Percentiles rank a stretch among this genome's conserved stretches.
Conservation (phyloP, 352 stramenopile genomes). For the Phytophthora lateralis region DNA sequence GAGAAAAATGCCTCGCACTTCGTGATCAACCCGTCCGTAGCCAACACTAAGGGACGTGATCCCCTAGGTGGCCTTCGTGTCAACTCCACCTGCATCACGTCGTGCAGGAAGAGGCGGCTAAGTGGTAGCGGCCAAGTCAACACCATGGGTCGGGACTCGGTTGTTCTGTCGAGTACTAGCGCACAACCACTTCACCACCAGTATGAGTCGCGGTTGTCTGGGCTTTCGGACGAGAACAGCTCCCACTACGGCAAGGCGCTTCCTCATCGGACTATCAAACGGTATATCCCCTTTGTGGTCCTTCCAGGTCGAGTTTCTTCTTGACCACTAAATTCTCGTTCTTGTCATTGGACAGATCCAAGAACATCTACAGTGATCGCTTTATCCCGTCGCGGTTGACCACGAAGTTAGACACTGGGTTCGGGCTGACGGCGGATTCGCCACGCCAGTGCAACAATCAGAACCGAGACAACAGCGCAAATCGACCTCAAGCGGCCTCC, state of each 20-base stretch:
- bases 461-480: constrained; percentile 17
- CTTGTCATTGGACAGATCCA: constrained; percentile 42
- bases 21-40: constrained; percentile 30
- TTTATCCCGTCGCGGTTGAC: constrained; percentile 82
- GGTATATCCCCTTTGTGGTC: constrained; percentile 27
- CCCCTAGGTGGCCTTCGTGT: constrained; percentile 9
- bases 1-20: constrained; percentile 33
- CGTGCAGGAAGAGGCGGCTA: constrained; percentile 31
- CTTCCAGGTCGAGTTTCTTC: background rate
- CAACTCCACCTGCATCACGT: constrained; percentile 19
- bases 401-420: constrained; percentile 80
- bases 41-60: constrained; percentile 15
- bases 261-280: constrained; percentile 57
- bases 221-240: constrained; percentile 40
- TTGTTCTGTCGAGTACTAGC: constrained; percentile 15
- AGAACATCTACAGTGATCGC: constrained; percentile 88
- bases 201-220: constrained; percentile 51
- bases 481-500: constrained; percentile 7
- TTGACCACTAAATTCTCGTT: constrained; percentile 5
- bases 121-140: constrained; percentile 10
- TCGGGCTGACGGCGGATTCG: constrained; percentile 60
- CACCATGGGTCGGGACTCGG: constrained; percentile 24
- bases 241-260: constrained; percentile 34
- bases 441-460: constrained; percentile 39
- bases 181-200: constrained; percentile 53